These are phyloP conservation scores for Arthroderma sp. DNA, from an alignment of 2,329 filamentous ascomycete species.

Conservation along the genomic window DNA sequence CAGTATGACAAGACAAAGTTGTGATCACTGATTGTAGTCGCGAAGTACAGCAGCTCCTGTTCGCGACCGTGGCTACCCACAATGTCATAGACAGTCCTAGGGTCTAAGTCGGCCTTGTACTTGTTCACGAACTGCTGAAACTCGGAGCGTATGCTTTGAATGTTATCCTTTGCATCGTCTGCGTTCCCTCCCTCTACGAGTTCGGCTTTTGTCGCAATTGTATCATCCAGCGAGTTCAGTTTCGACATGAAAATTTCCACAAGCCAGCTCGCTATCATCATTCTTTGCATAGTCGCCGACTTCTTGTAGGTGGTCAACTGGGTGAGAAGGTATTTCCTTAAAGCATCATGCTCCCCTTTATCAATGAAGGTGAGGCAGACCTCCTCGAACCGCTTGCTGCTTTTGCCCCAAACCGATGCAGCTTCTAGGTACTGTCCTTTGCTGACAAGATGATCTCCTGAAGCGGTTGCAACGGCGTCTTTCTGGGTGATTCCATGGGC, in stretches of 20 bases:
- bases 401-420: slow-evolving; percentile 81
- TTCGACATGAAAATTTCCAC: slow-evolving; percentile 96
- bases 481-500: slow-evolving; percentile 70
- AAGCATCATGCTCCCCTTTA: slow-evolving; percentile 74
- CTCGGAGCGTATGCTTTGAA: slow-evolving; percentile 59
- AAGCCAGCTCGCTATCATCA: slow-evolving; percentile 92
- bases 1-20: slow-evolving; percentile 94
- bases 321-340: slow-evolving; percentile 77
- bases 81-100: slow-evolving; percentile 86
- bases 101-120: slow-evolving; percentile 77
- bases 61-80: slow-evolving; percentile 92
- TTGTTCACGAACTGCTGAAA: slow-evolving; percentile 79
- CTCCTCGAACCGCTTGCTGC: slow-evolving; percentile 93
- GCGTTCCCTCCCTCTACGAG: slow-evolving; percentile 59
- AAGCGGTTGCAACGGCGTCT: slow-evolving; percentile 82
- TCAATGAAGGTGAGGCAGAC: slow-evolving; percentile 87
- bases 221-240: slow-evolving; percentile 86
- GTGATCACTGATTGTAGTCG: slow-evolving; percentile 77
- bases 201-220: slow-evolving; percentile 79
- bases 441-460: slow-evolving; percentile 72
- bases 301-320: slow-evolving; percentile 76
- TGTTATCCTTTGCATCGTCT: slow-evolving; percentile 57
- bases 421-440: slow-evolving; percentile 77
- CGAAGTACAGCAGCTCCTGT: slow-evolving; percentile 83
- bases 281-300: slow-evolving; percentile 75